Evolutionary conservation across 495 filamentous ascomycete species (phyloP).

Genomic region (Talaromyces stipitatus): DNA sequence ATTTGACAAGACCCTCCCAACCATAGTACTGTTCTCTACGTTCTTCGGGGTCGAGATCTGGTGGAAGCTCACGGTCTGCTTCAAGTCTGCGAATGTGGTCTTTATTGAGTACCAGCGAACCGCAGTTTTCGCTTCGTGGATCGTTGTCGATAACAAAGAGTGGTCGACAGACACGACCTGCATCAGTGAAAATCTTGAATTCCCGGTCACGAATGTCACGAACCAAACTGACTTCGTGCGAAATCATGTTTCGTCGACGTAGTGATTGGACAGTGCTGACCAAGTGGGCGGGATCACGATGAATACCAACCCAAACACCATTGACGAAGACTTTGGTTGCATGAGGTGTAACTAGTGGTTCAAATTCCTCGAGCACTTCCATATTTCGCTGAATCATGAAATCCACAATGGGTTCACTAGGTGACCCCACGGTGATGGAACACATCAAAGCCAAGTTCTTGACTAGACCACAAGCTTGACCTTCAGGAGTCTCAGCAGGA

Average conservation of each 20-base stretch:
- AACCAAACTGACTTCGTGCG: constrained; percentile 84
- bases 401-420: constrained; percentile 80
- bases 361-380: constrained; percentile 95
- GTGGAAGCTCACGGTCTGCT: constrained; percentile 54
- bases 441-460: constrained; percentile 99
- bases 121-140: constrained; percentile 58
- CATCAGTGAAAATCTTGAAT: constrained; percentile 98
- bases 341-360: constrained; percentile 77
- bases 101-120: constrained; percentile 75
- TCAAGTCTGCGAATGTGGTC: constrained; percentile 66
- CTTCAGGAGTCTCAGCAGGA: constrained; percentile 95
- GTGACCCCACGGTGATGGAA: constrained; percentile 88
- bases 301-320: constrained; percentile 89
- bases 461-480: constrained; percentile 95
- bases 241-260: constrained; percentile 68
- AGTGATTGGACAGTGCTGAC: constrained; percentile 70
- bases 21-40: constrained; percentile 62
- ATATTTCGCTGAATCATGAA: constrained; percentile 93
- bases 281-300: constrained; percentile 73
- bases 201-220: constrained; percentile 93
- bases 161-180: constrained; percentile 86
- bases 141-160: constrained; percentile 84
- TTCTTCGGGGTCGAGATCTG: constrained; percentile 47
- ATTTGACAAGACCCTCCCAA: constrained; percentile 75
- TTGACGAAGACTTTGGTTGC: constrained; percentile 98